Conservation (phyloP, 2,329 filamentous ascomycete genomes). For the Aureobasidium sp. region DNA sequence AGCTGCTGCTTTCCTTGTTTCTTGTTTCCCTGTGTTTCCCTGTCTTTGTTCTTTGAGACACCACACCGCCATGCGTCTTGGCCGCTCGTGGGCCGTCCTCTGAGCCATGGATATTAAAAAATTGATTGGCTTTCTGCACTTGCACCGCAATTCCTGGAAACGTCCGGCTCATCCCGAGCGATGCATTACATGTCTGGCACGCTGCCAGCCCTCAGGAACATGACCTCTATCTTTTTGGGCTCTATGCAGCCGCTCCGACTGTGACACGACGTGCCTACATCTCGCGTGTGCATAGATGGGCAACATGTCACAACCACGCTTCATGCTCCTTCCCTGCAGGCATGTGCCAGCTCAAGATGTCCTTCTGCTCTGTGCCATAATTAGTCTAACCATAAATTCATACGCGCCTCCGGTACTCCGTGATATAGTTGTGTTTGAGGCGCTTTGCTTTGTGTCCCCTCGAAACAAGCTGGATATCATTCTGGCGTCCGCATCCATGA, state of each 20-base stretch:
- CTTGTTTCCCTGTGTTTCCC: background rate
- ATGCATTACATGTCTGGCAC: background rate
- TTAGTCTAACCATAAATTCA: background rate
- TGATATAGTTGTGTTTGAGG: background rate
- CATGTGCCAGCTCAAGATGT: background rate
- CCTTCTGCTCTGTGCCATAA: background rate
- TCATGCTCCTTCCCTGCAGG: background rate
- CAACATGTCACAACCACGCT: background rate
- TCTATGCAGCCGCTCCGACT: conserved; percentile 2
- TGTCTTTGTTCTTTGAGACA: background rate
- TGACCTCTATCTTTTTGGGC: background rate
- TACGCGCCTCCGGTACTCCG: background rate
- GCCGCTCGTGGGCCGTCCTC: conserved; percentile 2
- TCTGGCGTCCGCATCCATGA: background rate
- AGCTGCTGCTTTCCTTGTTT: background rate
- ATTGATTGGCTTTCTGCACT: conserved; percentile 11
- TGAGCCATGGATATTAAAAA: conserved; percentile 12
- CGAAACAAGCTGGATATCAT: background rate
- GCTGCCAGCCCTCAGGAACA: background rate
- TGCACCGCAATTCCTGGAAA: background rate
- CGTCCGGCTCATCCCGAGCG: conserved; percentile 1
- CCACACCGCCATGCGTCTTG: conserved; percentile 6
- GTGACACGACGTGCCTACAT: conserved; percentile 11
- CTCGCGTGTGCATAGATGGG: background rate
- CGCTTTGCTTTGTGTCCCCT: conserved; percentile 8